These are phyloP conservation scores for Penicillium fuscoglaucum DNA, from an alignment of 2,329 filamentous ascomycete species.

Conservation along the genomic window DNA sequence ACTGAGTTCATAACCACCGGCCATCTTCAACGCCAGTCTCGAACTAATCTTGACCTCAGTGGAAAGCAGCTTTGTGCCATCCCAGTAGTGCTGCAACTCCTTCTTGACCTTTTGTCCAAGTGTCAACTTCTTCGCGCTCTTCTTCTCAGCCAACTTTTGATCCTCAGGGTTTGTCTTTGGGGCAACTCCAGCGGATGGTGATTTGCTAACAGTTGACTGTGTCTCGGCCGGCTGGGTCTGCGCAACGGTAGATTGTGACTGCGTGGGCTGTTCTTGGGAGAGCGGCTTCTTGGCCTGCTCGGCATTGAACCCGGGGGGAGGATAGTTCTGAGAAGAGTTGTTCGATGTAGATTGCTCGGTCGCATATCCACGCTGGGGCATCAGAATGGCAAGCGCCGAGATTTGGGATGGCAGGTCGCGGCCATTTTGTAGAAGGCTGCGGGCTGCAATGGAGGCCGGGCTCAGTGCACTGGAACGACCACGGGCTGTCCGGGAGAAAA, in stretches of 20 bases:
- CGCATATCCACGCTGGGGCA: conserved; percentile 54
- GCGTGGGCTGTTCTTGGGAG: conserved; percentile 52
- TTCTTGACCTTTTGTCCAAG: conserved; percentile 92
- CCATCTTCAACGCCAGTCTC: conserved; percentile 92
- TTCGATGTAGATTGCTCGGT: conserved; percentile 58
- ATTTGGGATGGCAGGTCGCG: conserved; percentile 51
- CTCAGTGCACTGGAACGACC: conserved; percentile 35
- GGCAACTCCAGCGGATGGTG: conserved; percentile 61
- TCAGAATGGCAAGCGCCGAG: conserved; percentile 58
- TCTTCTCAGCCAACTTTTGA: conserved; percentile 63
- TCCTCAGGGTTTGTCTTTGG: conserved; percentile 56
- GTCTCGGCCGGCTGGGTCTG: conserved; percentile 10
- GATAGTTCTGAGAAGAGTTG: conserved; percentile 56
- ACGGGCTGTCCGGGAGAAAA: conserved; percentile 28
- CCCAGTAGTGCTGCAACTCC: conserved; percentile 93
- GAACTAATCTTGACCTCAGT: conserved; percentile 93
- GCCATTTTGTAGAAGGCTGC: conserved; percentile 36
- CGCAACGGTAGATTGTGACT: conserved; percentile 19
- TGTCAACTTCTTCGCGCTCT: conserved; percentile 82
- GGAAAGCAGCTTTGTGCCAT: conserved; percentile 91
- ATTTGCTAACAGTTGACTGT: conserved; percentile 45
- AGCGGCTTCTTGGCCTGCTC: conserved; percentile 85
- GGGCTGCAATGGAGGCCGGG: conserved; percentile 30
- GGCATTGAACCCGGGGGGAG: conserved; percentile 88
- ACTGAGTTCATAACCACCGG: conserved; percentile 92